Conservation (phyloP, 495 filamentous ascomycete genomes). For the Talaromyces wortmannii region DNA sequence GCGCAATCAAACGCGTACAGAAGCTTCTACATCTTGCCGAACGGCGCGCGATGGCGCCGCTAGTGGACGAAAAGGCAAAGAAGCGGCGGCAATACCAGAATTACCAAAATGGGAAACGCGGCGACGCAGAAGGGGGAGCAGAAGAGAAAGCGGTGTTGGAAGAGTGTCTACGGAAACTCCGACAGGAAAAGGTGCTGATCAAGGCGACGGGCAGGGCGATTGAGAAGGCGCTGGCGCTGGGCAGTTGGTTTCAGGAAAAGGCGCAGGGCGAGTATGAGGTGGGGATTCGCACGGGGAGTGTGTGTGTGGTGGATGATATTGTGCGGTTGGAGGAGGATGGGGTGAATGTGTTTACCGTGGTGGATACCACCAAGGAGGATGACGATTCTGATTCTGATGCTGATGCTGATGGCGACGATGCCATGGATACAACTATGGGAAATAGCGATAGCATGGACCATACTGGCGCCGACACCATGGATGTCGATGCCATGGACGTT, state of each 20-base stretch:
- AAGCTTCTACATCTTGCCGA: slow-evolving; percentile 61
- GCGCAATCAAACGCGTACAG: slow-evolving; percentile 72
- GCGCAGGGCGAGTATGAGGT: slow-evolving; percentile 42
- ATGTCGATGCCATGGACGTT: background rate
- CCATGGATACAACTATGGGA: too few species aligned
- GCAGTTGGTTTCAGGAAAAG: slow-evolving; percentile 54
- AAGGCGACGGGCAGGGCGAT: slow-evolving; percentile 80
- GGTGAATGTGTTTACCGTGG: background rate
- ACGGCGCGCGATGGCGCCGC: slow-evolving; percentile 44
- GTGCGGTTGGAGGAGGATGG: slow-evolving; percentile 31
- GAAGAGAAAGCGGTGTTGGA: slow-evolving; percentile 30
- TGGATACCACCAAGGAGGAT: background rate
- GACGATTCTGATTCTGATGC: slow-evolving; percentile 8
- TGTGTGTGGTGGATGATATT: slow-evolving; percentile 68
- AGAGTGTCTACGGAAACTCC: slow-evolving; percentile 26
- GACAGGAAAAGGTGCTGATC: slow-evolving; percentile 57
- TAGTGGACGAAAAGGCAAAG: slow-evolving; percentile 15
- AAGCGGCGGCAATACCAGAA: background rate
- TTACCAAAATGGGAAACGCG: background rate
- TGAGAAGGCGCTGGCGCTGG: slow-evolving; percentile 58
- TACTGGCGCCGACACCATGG: background rate
- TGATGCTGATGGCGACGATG: background rate
- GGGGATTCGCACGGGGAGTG: slow-evolving; percentile 53
- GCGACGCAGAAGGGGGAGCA: slow-evolving; percentile 28
- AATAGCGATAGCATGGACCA: too few species aligned